Evolutionary conservation across 1,139 yeast genomes (phyloP), one percentile per base, ranked within the genome.

Genomic region (Scheffersomyces segobiensis): DNA sequence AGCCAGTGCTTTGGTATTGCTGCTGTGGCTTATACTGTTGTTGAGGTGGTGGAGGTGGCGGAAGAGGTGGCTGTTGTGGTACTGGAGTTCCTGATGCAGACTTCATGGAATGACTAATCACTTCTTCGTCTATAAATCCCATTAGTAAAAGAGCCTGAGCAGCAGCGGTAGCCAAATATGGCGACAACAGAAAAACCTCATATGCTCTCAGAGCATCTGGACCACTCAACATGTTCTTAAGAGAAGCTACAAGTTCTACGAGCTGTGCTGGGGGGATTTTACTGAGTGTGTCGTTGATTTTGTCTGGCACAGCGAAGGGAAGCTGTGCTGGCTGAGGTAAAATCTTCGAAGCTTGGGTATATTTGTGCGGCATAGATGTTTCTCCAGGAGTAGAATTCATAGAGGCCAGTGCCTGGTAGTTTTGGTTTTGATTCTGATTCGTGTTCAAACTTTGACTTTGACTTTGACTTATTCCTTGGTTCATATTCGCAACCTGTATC

Each of bases 101-200:
- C 52, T 74, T 75, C 76, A 77, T 77, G 21, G 83, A 73, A 59
- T 79, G 83, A 48, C 81, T 78, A 32, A 89, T 85, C 20, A 87
- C 88, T 50, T 85, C 87, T 50, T 81, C 79, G 68, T 88, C 90
- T 46, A 89, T 84, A 54, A 89, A 79, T 0, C 95, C 96, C 93
- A 89, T 88, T 53, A 88, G 77, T n/a, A 89, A 71, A 61, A 89
- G 76, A 2, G 92, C 90, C 69, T 89, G 95, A 0, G 93, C 86
- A 0, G 90, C 86, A 1, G 90, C 80, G 2, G 85, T 75, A 4
- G 92, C 88, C 53, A 88, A 74, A 55, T 85, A 81, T 3, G 89
- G 87, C 50, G 86, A 83, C 47, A 86, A 77, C 59, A 78, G 83
- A 59, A 87, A 78, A 52, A 86, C 78, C 52, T 85, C 87, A 17